Conservation (phyloP, 2,329 filamentous ascomycete species). For the Colletotrichum tropicale region DNA sequence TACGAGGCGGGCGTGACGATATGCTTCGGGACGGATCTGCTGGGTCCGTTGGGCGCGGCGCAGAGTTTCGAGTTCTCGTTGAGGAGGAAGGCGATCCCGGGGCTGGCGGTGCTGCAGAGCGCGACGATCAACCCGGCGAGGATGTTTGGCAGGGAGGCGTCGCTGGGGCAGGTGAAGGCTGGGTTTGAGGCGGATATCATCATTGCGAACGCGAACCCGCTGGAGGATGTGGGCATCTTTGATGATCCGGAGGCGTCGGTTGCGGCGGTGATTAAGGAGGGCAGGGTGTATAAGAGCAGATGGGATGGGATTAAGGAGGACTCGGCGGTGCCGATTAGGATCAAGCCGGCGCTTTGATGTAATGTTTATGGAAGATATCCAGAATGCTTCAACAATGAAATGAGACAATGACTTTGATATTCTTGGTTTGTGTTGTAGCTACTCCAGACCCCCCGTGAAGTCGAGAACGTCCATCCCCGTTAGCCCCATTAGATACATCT, state of each 20-base stretch:
- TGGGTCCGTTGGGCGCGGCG: slow-evolving; percentile 32
- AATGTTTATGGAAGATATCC: neutral
- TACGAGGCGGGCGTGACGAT: slow-evolving; percentile 57
- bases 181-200: slow-evolving; percentile 59
- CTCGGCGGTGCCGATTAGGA: slow-evolving; percentile 9
- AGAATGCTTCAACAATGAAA: neutral
- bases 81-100: slow-evolving; percentile 26
- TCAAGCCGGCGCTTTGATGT: slow-evolving; percentile 1
- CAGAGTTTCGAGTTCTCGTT: slow-evolving; percentile 37
- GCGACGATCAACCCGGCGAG: slow-evolving; percentile 52
- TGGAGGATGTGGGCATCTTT: slow-evolving; percentile 57
- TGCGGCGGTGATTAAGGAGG: slow-evolving; percentile 59
- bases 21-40: slow-evolving; percentile 54
- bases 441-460: slow-evolving; percentile 20
- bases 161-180: slow-evolving; percentile 53
- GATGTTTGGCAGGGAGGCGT: slow-evolving; percentile 48
- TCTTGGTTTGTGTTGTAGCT: neutral
- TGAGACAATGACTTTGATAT: neutral
- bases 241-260: slow-evolving; percentile 49
- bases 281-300: slow-evolving; percentile 40
- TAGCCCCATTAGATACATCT: slow-evolving; percentile 27
- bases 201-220: slow-evolving; percentile 55
- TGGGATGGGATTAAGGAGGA: slow-evolving; percentile 24
- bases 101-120: slow-evolving; percentile 29
- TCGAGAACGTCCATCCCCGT: slow-evolving; percentile 27